phyloP scores from a whole-genome alignment of 257 asterid species.

The Marsdenia floribunda region DNA sequence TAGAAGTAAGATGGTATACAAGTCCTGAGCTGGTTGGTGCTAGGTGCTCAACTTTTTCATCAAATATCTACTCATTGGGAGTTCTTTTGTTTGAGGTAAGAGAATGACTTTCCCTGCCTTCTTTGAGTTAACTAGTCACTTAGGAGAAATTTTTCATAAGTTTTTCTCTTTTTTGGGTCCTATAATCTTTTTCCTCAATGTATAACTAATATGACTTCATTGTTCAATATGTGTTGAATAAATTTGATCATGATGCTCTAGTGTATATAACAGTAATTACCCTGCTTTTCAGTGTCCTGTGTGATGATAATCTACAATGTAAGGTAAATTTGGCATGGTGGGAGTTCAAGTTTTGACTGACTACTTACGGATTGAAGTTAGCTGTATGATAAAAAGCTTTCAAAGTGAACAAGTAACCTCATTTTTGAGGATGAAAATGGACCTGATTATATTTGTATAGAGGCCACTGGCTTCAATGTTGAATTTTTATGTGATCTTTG shows the following conservation, averaged over 20 bases:
- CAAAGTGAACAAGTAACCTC: background rate
- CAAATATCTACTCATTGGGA: conserved; percentile 83
- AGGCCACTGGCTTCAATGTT: background rate
- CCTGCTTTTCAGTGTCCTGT: background rate
- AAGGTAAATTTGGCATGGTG: background rate
- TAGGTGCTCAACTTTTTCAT: conserved; percentile 53
- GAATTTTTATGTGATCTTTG: background rate
- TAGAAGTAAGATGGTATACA: conserved; percentile 81
- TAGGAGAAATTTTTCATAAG: background rate
- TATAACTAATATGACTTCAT: background rate
- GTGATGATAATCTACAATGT: background rate
- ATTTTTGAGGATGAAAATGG: background rate
- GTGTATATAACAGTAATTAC: background rate
- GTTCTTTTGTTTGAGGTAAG: conserved; percentile 95
- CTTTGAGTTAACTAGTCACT: background rate
- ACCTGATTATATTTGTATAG: background rate
- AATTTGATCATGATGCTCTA: background rate
- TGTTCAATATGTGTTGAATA: background rate
- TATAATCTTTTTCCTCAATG: background rate
- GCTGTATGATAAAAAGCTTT: background rate
- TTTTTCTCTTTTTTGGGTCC: background rate
- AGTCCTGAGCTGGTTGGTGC: conserved; percentile 66
- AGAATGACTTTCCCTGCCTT: conserved; percentile 13
- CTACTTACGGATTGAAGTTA: background rate
- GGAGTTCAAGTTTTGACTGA: background rate